Conservation (phyloP, 352 stramenopile species). For the Blastocystis sp. region DNA sequence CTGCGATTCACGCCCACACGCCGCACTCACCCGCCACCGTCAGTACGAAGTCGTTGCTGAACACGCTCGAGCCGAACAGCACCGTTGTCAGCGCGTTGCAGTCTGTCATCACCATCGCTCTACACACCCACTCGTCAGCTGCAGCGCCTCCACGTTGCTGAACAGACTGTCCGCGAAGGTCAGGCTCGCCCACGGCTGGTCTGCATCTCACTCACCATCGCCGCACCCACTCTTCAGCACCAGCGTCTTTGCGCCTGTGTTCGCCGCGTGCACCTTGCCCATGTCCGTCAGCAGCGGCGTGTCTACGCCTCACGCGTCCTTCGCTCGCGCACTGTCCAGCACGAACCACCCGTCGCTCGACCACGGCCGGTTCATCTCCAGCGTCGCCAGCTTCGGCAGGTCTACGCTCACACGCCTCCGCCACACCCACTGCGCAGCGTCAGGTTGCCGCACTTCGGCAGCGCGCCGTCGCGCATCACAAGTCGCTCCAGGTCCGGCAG, state of each 20-base stretch:
- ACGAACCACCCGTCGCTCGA: background rate
- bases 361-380: background rate
- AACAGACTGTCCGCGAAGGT: background rate
- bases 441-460: background rate
- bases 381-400: background rate
- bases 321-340: background rate
- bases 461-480: background rate
- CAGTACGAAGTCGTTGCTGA: background rate
- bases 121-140: background rate
- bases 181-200: background rate
- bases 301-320: background rate
- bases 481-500: background rate
- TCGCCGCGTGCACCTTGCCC: background rate
- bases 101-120: background rate
- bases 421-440: background rate
- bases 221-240: background rate
- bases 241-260: background rate
- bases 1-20: background rate
- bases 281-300: constrained; percentile 9
- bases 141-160: background rate
- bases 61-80: background rate
- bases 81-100: background rate
- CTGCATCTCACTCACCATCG: background rate
- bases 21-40: background rate
- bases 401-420: background rate